Evolutionary conservation across 2,329 filamentous ascomycete genomes (phyloP), one percentile per base, ranked within the genome.

Genomic region (Colletotrichum somersetense): DNA sequence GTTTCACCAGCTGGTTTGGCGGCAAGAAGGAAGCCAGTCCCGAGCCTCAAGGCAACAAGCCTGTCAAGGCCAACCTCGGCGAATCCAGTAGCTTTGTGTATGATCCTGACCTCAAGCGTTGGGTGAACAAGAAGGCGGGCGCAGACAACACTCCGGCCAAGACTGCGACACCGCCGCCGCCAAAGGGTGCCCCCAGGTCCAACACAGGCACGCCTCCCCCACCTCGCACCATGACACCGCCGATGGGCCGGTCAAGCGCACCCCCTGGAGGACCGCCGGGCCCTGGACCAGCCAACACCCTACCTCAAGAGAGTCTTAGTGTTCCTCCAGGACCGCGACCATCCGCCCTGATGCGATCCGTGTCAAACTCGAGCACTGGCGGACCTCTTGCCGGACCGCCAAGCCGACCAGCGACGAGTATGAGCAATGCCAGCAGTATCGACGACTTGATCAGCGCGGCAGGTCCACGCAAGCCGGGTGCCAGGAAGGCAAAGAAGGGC

Each of bases 51-150:
- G 80, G 85, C 5, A 87, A 86, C 78, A 92, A 92, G 78, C 85
- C 95, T n/a, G 93, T 98, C 80, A 91, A 90, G 76, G 96, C 97
- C 74, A 99, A 99, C 78, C 89, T 99, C 11, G 97, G 96, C 73
- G 97, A 99, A 81, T 91, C 96, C 78, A 97, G 91, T 81, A 94
- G 91, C 57, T 98, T 99, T 81, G 92, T 96, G 76, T 99, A 96
- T 78, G 96, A 99, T 79, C 93, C 95, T 2, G 93, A 98, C n/a
- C 88, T 97, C 64, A 97, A 97, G 85, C 95, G 96, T 80, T 99
- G 97, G 97, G 88, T 99, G 80, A 98, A 99, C 85, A 98, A 98
- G 86, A 98, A 97, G 80, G 90, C 90, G 14, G 91, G 91, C 16
- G 88, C 89, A 10, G 91, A 92, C 66, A 89, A 88, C 55, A 83